These are phyloP conservation scores for Backusella psychrophila DNA, from an alignment of 192 early-diverging fungal species.

Conservation along the genomic window DNA sequence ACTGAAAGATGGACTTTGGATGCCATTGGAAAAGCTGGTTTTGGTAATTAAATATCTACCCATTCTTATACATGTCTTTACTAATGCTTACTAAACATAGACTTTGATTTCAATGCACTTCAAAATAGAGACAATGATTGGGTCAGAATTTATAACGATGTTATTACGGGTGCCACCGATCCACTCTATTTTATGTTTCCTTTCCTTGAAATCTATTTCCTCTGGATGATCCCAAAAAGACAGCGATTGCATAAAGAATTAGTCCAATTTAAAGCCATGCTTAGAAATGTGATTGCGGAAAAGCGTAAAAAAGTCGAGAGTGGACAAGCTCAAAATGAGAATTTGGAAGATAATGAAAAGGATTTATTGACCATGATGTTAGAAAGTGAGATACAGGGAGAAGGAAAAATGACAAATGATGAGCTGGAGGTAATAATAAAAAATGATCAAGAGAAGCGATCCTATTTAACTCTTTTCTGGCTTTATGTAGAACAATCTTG, in stretches of 20 bases:
- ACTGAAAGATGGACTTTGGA: constrained; percentile 28
- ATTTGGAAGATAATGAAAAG: constrained; percentile 30
- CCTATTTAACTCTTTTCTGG: neutral
- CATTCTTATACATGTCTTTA: neutral
- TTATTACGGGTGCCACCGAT: neutral
- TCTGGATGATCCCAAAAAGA: constrained; percentile 13
- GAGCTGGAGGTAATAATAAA: constrained; percentile 22
- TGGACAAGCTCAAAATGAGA: constrained; percentile 8
- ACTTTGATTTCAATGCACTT: constrained; percentile 19
- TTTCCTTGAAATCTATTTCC: neutral
- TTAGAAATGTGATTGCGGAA: neutral
- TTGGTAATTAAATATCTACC: constrained; percentile 8
- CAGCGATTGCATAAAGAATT: constrained; percentile 8
- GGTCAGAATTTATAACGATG: constrained; percentile 9
- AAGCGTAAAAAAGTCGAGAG: constrained; percentile 1
- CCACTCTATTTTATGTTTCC: constrained; percentile 13
- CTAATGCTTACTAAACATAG: neutral
- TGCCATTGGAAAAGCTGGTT: constrained; percentile 21
- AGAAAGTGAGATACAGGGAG: constrained; percentile 12
- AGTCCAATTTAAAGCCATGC: constrained; percentile 4
- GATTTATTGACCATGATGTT: constrained; percentile 33
- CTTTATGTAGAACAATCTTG: neutral
- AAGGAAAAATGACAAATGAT: constrained; percentile 7
- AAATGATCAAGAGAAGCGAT: neutral
- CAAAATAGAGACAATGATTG: constrained; percentile 4